Evolutionary conservation across 73 alveolate genomes (phyloP).

Genomic region (Uronychia binucleata): DNA sequence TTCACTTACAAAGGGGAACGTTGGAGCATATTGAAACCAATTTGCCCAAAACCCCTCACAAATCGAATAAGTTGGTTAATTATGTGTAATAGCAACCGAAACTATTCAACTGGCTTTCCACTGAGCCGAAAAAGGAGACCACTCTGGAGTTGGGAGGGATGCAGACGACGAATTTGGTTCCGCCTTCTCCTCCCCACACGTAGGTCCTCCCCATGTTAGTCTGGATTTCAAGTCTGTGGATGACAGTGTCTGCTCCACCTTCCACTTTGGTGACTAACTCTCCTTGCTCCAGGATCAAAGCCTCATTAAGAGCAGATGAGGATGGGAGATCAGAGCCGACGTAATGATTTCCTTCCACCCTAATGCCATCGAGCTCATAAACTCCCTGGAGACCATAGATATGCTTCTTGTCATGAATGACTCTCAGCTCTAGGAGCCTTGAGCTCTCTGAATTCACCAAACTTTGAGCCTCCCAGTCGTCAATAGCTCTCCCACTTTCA

Average conservation of each 20-base stretch:
- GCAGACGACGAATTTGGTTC: neutral
- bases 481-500: neutral
- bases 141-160: neutral
- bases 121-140: neutral
- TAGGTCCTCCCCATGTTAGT: neutral
- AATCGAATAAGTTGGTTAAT: too few species aligned
- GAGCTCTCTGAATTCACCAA: neutral
- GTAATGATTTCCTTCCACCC: neutral
- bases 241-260: neutral
- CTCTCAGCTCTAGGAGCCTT: neutral
- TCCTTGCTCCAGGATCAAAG: neutral
- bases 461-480: neutral
- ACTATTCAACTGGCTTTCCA: neutral
- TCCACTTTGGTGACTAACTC: neutral
- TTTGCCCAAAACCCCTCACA: too few species aligned
- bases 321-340: neutral
- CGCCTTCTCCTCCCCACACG: neutral
- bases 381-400: neutral
- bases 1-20: too few species aligned
- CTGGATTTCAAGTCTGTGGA: neutral
- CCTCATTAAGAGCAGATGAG: neutral
- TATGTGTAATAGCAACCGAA: neutral
- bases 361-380: neutral
- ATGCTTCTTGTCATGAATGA: neutral
- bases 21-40: too few species aligned